Percentiles rank a stretch among this genome's conserved stretches.
Conservation (phyloP, 371 early-diverging fungal genomes). For the Fennellomyces sp. region DNA sequence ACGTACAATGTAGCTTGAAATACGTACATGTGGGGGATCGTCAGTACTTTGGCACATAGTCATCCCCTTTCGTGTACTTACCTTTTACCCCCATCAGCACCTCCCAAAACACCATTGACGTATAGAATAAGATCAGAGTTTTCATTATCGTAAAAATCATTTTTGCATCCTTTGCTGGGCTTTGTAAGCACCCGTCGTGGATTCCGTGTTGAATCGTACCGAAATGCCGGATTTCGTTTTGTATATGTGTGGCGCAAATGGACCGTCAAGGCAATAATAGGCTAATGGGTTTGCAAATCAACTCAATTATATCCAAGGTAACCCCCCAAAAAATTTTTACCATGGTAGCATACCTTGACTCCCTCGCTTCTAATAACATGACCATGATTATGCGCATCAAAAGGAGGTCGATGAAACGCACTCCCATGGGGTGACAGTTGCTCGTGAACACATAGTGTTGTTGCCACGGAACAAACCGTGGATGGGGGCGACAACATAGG, state of each 20-base stretch:
- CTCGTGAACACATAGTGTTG: neutral
- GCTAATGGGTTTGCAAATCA: no score
- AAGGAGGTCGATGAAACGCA: neutral
- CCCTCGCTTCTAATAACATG: neutral
- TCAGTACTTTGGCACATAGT: neutral
- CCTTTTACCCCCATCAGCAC: neutral
- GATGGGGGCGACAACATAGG: neutral
- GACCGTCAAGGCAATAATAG: conserved; percentile 3
- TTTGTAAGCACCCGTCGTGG: conserved; percentile 95
- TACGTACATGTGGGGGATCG: no score
- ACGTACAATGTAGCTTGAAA: conserved; percentile 77
- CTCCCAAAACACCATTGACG: conserved; percentile 78
- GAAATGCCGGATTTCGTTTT: conserved; percentile 73
- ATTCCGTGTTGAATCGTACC: conserved; percentile 71
- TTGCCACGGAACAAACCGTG: neutral
- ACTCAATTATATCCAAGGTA: no score
- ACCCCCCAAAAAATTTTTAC: no score
- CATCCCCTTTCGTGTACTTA: neutral
- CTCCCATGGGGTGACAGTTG: neutral
- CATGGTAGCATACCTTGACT: neutral
- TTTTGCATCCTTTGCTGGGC: conserved; percentile 80
- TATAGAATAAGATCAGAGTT: conserved; percentile 93
- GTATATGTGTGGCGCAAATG: conserved; percentile 3
- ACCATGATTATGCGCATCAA: neutral
- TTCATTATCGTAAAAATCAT: conserved; percentile 92